Base-by-base conservation (phyloP, 164 flowering plant species). In the Umbellularia californica region DNA sequence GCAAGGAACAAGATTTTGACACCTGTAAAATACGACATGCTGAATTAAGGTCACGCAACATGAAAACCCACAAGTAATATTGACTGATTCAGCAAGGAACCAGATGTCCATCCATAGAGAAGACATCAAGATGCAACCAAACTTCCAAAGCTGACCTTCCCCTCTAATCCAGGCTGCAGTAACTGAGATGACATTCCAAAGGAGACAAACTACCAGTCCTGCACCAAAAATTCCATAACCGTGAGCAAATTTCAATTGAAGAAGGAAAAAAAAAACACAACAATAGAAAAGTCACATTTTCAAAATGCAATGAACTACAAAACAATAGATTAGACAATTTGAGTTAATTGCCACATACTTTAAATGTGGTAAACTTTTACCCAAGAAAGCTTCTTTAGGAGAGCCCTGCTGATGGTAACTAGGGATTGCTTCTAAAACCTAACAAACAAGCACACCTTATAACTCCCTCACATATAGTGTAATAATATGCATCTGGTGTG, bases 1-100 rank as follows among this genome's bases (percentile, higher is more conserved):
- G 99, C 87, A 74, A 96, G 95, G 82, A 96, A 85, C 98, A 97
- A 94, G 69, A 91, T 96, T 77, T 77, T 92, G 35, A 87, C 90
- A 70, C 90, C 98, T 96, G 73, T 50, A 84, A 73, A 2, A 73
- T 20, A 64, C 74, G 64, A 12, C 65, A 41, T 52, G 33, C 28
- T 66, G 35, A 51, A 23, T 64, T 64, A 76, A 69, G 69, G 74
- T 73, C 68, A 64, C 41, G 14, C 12, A 55, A 68, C 24, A 55
- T 19, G 69, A 41, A 41, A 30, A 11, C 2, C 17, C 20, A 35
- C 30, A 19, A 28, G 35, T 15, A 23, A 23, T 27, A 64, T 47
- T 51, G 25, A 63, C 24, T 13, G 62, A 20, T n/a, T 23, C 22
- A 6, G 50, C 7, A 17, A 66, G 51, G 50, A 35, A 22, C 20